Conservation (phyloP, 2,329 filamentous ascomycete genomes). For the Malbranchea cinnamomea region DNA sequence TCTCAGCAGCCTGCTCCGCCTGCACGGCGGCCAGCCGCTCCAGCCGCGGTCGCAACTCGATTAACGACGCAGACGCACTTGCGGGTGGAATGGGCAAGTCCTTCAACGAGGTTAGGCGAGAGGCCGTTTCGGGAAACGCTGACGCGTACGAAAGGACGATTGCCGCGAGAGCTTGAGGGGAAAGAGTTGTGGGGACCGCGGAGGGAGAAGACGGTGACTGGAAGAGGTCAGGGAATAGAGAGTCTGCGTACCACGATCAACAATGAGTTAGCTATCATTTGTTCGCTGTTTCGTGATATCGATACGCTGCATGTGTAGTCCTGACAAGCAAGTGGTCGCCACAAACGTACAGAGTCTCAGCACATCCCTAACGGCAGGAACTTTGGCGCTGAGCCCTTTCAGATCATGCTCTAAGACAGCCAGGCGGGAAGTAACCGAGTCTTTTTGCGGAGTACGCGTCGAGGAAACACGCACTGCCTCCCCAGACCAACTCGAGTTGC, state of each 20-base stretch:
- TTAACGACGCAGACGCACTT: constrained; percentile 25
- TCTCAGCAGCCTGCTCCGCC: constrained; percentile 22
- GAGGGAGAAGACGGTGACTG: constrained; percentile 19
- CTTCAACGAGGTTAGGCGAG: constrained; percentile 32
- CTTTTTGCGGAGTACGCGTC: constrained; percentile 15
- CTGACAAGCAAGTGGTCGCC: not conserved
- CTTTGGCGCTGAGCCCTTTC: constrained; percentile 21
- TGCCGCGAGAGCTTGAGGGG: constrained; percentile 22
- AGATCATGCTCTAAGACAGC: constrained; percentile 24
- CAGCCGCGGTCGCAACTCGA: constrained; percentile 29
- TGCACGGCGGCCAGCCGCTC: constrained; percentile 23
- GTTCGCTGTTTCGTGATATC: constrained; percentile 5
- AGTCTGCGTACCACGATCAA: constrained; percentile 16
- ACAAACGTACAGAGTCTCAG: constrained; percentile 25
- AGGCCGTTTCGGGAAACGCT: constrained; percentile 32
- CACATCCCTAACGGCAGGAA: constrained; percentile 27
- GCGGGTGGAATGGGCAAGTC: constrained; percentile 32
- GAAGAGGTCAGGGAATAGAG: constrained; percentile 29
- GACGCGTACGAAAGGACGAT: constrained; percentile 32
- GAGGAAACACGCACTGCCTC: constrained; percentile 13
- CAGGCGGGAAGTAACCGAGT: constrained; percentile 24
- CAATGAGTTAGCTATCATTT: constrained; percentile 4
- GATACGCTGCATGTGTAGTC: too few relatives aligned
- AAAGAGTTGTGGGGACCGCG: constrained; percentile 21
- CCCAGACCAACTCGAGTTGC: constrained; percentile 26